A percentile compares a stretch with the other conserved stretches of the same genome.
Conservation (phyloP, 1,139 yeast species). For the Suhomyces panamericanus region DNA sequence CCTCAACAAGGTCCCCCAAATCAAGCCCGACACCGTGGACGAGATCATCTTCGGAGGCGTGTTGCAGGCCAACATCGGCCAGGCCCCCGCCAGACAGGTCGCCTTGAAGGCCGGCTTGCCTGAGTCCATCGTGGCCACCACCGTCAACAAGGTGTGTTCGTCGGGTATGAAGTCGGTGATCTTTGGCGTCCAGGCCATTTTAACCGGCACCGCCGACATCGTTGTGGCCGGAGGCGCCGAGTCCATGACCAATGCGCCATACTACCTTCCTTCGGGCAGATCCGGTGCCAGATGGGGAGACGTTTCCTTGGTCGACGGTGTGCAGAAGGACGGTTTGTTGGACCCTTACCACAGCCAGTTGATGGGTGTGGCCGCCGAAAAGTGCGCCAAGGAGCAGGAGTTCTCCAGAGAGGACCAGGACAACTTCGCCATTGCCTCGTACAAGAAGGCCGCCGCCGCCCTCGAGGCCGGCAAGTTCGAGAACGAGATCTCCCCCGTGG, state of each 20-base stretch:
- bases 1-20: slow-evolving; percentile 75
- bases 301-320: slow-evolving; percentile 73
- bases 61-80: slow-evolving; percentile 90
- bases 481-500: slow-evolving; percentile 79
- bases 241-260: slow-evolving; percentile 95
- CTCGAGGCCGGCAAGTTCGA: slow-evolving; percentile 76
- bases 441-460: slow-evolving; percentile 79
- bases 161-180: slow-evolving; percentile 93
- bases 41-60: slow-evolving; percentile 94
- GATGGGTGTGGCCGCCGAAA: slow-evolving; percentile 97
- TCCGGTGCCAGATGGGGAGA: slow-evolving; percentile 90
- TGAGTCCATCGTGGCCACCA: slow-evolving; percentile 75
- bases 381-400: slow-evolving; percentile 76
- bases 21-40: slow-evolving; percentile 77
- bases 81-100: slow-evolving; percentile 97
- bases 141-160: slow-evolving; percentile 96
- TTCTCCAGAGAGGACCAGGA: slow-evolving; percentile 73
- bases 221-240: slow-evolving; percentile 98
- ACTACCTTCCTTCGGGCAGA: slow-evolving; percentile 85
- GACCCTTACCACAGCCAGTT: slow-evolving; percentile 85
- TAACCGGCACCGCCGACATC: slow-evolving; percentile 87
- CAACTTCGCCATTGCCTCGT: slow-evolving; percentile 65
- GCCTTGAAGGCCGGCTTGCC: slow-evolving; percentile 88
- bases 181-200: slow-evolving; percentile 84
- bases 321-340: slow-evolving; percentile 85